Evolutionary conservation across 352 stramenopile species (phyloP).

Genomic region (Globisporangium barbulae): DNA sequence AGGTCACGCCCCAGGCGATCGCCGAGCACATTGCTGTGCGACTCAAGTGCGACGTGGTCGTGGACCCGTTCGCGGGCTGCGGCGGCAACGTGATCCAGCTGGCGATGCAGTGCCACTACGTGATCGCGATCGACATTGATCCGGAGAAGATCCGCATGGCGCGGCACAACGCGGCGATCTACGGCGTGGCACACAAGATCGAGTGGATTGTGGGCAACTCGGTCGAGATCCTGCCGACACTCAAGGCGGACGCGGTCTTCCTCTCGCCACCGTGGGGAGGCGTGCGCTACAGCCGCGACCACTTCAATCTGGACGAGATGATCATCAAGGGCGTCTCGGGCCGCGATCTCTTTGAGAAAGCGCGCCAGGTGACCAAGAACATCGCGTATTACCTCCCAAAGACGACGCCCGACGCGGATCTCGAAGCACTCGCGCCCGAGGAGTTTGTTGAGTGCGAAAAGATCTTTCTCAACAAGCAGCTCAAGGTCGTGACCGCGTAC

Average conservation of each 20-base stretch:
- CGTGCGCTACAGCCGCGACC: constrained; percentile 63
- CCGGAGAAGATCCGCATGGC: constrained; percentile 87
- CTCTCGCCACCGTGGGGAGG: constrained; percentile 91
- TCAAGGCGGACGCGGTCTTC: constrained; percentile 88
- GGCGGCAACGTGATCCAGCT: constrained; percentile 94
- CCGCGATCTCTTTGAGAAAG: constrained; percentile 58
- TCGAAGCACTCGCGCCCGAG: constrained; percentile 44
- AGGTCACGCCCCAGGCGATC: constrained; percentile 91
- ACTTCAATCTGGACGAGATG: constrained; percentile 67
- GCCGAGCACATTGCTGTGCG: constrained; percentile 84
- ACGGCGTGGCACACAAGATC: constrained; percentile 88
- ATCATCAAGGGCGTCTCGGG: constrained; percentile 55
- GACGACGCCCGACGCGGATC: constrained; percentile 47
- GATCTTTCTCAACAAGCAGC: constrained; percentile 74
- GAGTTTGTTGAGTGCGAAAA: constrained; percentile 73
- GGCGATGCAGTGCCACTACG: constrained; percentile 80
- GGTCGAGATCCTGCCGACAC: constrained; percentile 63
- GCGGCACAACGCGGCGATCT: constrained; percentile 89
- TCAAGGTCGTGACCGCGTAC: constrained; percentile 82
- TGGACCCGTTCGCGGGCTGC: constrained; percentile 92
- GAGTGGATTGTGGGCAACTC: constrained; percentile 91
- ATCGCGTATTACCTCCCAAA: constrained; percentile 84
- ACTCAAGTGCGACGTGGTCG: constrained; percentile 74
- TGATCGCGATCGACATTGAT: constrained; percentile 93
- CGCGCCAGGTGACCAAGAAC: constrained; percentile 57